Conservation (phyloP, 306 rosid genomes). For the Castanea mollissima region DNA sequence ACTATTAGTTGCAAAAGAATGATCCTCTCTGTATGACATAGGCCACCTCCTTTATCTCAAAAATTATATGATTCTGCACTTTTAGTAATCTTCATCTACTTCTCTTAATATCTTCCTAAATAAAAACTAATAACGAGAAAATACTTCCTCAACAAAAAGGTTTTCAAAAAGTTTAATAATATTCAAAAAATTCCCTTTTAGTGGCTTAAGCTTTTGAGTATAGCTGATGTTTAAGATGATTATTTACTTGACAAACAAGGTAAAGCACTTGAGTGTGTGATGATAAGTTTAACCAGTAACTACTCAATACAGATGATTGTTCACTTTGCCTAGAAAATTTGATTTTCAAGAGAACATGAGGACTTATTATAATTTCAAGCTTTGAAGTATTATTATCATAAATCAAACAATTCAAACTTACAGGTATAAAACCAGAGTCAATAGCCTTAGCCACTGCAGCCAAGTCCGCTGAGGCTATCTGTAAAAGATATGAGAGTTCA, state of each 20-base stretch:
- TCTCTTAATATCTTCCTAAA: not conserved
- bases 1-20: not conserved
- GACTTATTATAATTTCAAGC: not conserved
- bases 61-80: not conserved
- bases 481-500: constrained; percentile 28
- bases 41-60: no score
- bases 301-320: not conserved
- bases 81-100: not conserved
- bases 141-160: not conserved
- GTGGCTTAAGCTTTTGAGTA: constrained; percentile 5
- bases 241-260: not conserved
- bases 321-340: not conserved
- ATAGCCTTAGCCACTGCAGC: constrained; percentile 62
- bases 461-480: constrained; percentile 72
- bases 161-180: not conserved
- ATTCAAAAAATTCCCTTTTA: not conserved
- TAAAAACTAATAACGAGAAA: not conserved
- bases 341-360: constrained; percentile 1
- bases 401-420: constrained; percentile 39
- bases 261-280: not conserved
- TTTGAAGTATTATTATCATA: constrained; percentile 18
- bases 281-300: not conserved
- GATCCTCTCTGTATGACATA: not conserved
- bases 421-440: constrained; percentile 81
- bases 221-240: not conserved